phyloP scores from a whole-genome alignment of 2,329 filamentous ascomycete genomes.

The Graphiopsis chlorocephala region DNA sequence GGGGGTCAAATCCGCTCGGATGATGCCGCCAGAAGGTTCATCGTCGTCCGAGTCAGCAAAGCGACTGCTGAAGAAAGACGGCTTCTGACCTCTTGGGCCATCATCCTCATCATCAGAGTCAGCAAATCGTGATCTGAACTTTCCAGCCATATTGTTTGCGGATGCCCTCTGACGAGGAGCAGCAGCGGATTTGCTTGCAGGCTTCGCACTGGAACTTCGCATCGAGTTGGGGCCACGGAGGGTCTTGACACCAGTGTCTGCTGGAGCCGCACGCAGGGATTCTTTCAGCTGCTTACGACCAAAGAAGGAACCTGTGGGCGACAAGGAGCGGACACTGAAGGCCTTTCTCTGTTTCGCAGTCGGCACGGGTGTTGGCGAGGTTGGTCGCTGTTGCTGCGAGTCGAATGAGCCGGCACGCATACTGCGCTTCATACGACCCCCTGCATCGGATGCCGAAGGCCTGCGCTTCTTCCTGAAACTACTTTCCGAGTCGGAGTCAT shows the following conservation, averaged over 20 bases:
- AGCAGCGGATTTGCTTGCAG: neutral
- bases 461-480: slow-evolving; percentile 69
- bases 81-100: slow-evolving; percentile 24
- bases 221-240: slow-evolving; percentile 19
- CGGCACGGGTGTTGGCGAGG: slow-evolving; percentile 35
- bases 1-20: slow-evolving; percentile 43
- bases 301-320: slow-evolving; percentile 60
- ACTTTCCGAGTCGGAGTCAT: slow-evolving; percentile 55
- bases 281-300: slow-evolving; percentile 27
- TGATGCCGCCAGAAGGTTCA: slow-evolving; percentile 33
- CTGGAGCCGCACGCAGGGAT: slow-evolving; percentile 18
- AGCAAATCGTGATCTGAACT: slow-evolving; percentile 58
- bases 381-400: slow-evolving; percentile 40
- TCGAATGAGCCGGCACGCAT: slow-evolving; percentile 59
- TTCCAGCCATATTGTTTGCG: slow-evolving; percentile 16
- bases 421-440: slow-evolving; percentile 63
- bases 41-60: slow-evolving; percentile 51
- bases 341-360: slow-evolving; percentile 27
- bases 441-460: slow-evolving; percentile 37
- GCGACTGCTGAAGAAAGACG: slow-evolving; percentile 42
- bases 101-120: slow-evolving; percentile 66
- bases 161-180: slow-evolving; percentile 4
- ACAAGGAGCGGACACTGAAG: slow-evolving; percentile 67
- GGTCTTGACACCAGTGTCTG: slow-evolving; percentile 13
- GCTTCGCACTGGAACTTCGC: neutral